Evolutionary conservation across 305 asterid genomes (phyloP).

Genomic region (Solanum hybrid): DNA sequence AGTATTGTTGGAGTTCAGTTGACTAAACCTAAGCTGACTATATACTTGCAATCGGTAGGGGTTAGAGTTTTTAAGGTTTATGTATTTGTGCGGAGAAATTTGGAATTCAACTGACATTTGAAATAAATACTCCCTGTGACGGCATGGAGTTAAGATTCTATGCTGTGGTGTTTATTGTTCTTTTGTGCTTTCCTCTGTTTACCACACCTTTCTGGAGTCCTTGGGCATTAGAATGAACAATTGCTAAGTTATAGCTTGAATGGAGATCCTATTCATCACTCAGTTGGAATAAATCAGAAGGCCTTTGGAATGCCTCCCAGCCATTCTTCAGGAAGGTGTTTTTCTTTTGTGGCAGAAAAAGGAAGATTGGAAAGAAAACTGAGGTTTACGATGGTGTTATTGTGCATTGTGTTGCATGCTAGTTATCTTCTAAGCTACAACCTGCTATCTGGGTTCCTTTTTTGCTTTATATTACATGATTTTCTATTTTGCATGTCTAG

Average conservation of each 20-base stretch:
- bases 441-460: neutral
- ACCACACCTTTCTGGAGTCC: neutral
- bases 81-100: neutral
- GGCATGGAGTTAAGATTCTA: neutral
- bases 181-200: neutral
- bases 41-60: neutral
- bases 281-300: neutral
- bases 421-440: neutral
- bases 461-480: neutral
- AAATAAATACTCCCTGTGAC: neutral
- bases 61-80: neutral
- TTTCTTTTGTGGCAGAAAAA: neutral
- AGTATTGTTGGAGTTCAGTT: neutral
- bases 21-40: neutral
- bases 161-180: neutral
- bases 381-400: neutral
- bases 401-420: neutral
- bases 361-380: neutral
- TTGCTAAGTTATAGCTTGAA: neutral
- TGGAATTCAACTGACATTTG: neutral
- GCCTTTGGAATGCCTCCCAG: neutral
- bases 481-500: neutral
- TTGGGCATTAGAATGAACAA: neutral
- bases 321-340: neutral
- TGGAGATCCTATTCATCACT: neutral